Evolutionary conservation across 2,329 filamentous ascomycete genomes (phyloP), one percentile per base, ranked within the genome.

Genomic region (Aspergillus sp.): DNA sequence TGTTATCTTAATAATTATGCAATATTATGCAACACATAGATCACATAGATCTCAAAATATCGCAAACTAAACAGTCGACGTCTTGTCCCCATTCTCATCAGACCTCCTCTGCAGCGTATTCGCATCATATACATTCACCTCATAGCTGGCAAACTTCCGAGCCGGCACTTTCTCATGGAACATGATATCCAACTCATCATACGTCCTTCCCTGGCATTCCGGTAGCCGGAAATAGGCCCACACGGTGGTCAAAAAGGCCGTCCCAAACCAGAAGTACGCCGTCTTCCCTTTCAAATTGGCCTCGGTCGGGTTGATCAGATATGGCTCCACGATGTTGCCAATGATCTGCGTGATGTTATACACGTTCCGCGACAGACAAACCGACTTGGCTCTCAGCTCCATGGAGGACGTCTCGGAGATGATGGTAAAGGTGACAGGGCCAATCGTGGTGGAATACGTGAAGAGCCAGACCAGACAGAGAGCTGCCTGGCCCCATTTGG

Each of bases 371-470:
- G 79, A 76, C 26, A 82, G 68, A 6, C 79, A 78, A n/a, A 82
- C 77, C 0, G 78, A 79, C 67, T 82, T 81, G 9, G 75, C 71
- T 53, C 79, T 76, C 26, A 82, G 73, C 6, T 79, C 72, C 0
- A 77, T 79, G 0, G 78, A 80, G 0, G 77, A 78, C 3, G 81
- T 66, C 60, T 82, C 80, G 0, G 78, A 76, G 22, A 81, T 68
- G 30, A 82, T 63, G 0, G 75, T 74, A 61, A 80, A 82, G 3
- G 75, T 78, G 8, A 81, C 72, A 2, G 79, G 79, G 0, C 80
- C 81, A n/a, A 82, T 75, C 2, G 76, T 77, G 51, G 76, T 72
- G 65, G 78, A 78, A 62, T 82, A 83, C 5, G 76, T 70, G 49
- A 82, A 79, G 49, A 76, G 80, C 59, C 77, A 81, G 32, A 78